These are phyloP conservation scores for Lecanoromycetidae sp. DNA, from an alignment of 2,329 filamentous ascomycete species.

Conservation along the genomic window DNA sequence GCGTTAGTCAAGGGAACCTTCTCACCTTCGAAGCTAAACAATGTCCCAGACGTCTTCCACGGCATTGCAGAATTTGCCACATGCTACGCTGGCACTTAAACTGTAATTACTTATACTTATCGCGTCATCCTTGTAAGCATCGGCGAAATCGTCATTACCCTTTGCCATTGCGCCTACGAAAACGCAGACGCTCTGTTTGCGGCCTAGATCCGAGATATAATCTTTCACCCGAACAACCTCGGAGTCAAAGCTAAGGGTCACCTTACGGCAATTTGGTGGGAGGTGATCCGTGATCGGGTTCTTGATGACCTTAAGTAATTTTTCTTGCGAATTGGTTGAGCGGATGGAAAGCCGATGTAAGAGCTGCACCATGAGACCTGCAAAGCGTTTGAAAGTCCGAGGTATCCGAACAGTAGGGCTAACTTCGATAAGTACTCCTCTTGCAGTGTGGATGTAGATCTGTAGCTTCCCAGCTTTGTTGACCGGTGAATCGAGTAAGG, in stretches of 20 bases:
- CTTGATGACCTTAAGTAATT: conserved; percentile 91
- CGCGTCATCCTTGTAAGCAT: conserved; percentile 87
- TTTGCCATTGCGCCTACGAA: conserved; percentile 99
- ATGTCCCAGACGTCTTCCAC: conserved; percentile 95
- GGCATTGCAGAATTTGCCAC: conserved; percentile 98
- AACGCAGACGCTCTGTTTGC: conserved; percentile 89
- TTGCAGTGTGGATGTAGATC: conserved; percentile 97
- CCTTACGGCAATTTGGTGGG: conserved; percentile 92
- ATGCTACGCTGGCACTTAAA: conserved; percentile 91
- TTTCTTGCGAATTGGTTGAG: conserved; percentile 93
- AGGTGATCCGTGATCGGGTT: conserved; percentile 97
- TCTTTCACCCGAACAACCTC: conserved; percentile 76
- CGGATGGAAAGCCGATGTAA: conserved; percentile 91
- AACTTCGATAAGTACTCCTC: conserved; percentile 93
- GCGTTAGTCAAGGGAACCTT: neutral
- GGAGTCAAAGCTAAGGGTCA: conserved; percentile 90
- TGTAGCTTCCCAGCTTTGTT: conserved; percentile 97
- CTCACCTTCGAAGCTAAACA: conserved; percentile 45
- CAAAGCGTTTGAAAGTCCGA: conserved; percentile 96
- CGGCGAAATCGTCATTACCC: conserved; percentile 88
- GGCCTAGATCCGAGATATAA: conserved; percentile 66
- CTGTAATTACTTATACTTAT: conserved; percentile 98
- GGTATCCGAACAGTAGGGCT: conserved; percentile 97
- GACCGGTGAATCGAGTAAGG: conserved; percentile 90
- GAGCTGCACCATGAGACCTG: conserved; percentile 95